Conservation (phyloP, 495 filamentous ascomycete genomes). For the Penicillium soppii region DNA sequence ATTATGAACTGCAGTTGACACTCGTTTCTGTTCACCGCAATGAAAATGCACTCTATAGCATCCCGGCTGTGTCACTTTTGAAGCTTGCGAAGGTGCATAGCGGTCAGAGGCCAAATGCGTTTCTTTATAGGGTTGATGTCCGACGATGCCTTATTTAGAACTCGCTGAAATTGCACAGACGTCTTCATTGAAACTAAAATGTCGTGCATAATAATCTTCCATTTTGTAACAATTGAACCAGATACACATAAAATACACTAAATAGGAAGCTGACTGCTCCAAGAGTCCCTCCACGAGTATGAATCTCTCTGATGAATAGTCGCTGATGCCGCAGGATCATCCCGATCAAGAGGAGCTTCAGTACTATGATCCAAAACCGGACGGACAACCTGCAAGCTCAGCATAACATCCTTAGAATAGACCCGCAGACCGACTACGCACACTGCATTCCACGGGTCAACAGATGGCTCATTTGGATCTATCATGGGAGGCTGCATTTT, state of each 20-base stretch:
- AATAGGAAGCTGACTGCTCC: conserved; percentile 2
- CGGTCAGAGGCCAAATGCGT: no score
- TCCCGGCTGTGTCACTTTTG: no score
- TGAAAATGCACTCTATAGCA: no score
- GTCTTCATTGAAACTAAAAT: no score
- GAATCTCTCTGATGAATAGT: conserved; percentile 12
- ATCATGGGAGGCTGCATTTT: conserved; percentile 5
- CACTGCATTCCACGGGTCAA: conserved; percentile 82
- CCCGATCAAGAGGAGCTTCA: conserved; percentile 50
- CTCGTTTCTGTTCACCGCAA: no score
- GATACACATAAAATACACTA: background rate
- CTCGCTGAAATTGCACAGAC: no score
- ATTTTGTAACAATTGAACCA: background rate
- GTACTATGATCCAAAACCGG: conserved; percentile 52
- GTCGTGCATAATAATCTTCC: background rate
- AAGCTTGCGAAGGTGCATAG: no score
- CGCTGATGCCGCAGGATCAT: conserved; percentile 51
- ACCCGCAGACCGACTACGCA: conserved; percentile 77
- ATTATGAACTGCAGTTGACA: no score
- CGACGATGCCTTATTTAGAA: no score
- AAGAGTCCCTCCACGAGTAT: conserved; percentile 22
- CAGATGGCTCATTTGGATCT: conserved; percentile 5
- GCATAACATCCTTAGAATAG: conserved; percentile 59
- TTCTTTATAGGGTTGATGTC: no score
- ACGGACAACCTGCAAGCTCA: conserved; percentile 53